Base-by-base conservation (phyloP, 441 rosid species). In the Corymbia calophylla region DNA sequence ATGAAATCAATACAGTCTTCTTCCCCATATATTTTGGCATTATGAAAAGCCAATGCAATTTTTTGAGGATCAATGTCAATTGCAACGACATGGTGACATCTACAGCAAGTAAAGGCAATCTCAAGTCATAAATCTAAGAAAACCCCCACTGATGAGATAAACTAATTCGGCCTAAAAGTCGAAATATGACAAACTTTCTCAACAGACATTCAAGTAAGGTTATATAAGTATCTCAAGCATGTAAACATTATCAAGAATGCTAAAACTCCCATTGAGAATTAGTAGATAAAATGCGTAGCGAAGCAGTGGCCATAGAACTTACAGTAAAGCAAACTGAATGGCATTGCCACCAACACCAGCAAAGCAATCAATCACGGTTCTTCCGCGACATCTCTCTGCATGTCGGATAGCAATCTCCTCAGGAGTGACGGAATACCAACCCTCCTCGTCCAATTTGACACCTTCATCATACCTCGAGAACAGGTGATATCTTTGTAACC, bases 331-430 rank as follows among this genome's bases (percentile, higher is more conserved):
- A 55, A 93, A 93, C 87, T 94, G 95, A 88, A 94, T 93, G 89
- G 95, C 92, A 91, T 94, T 93, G 86, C 95, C 95, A 51, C 95
- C 94, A 87, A 94, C 94, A 9, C 95, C 94, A 3, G 94, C 89
- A 87, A 94, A 94, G 89, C 93, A 87, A 92, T 94, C 95, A 55
- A 94, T 91, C 1, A 94, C 93, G 2, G 91, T 32, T 73, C 89
- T 92, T 7, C 93, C 92, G 29, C 87, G 56, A 56, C 93, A 94
- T 87, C 89, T 92, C 88, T 93, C 89, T 9, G 94, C 95, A 51
- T 94, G 95, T 62, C 77, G 88, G 54, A 90, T 87, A 44, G 95
- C 94, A 47, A 94, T 93, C 87, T 87, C 93, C 91, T 93, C 94
- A 0, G 93, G 95, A 11, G 95, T 93, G 6, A 94, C 94, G 1